Evolutionary conservation across 1,284 basidiomycete species (phyloP), one percentile per base, ranked within the genome.

Genomic region (Naganishia albida): DNA sequence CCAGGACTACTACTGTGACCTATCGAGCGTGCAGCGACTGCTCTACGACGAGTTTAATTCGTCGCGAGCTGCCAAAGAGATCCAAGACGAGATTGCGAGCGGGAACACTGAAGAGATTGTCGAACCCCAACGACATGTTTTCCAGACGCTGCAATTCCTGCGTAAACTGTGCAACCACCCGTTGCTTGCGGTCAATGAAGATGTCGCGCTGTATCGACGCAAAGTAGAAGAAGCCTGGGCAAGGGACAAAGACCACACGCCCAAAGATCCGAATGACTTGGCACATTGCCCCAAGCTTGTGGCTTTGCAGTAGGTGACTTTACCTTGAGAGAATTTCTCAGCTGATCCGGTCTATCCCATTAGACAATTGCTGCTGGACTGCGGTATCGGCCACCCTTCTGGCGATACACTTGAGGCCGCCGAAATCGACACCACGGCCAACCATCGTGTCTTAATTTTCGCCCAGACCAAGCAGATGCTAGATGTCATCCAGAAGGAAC

Each of bases 391-490:
- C 15, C 71, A 74, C 8, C 76, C 78, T n/a, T 28, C 39, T 13
- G 86, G 53, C 26, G 70, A 87, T 50, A 43, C 65, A 2, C 70
- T 71, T 26, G 71, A 65, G 34, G 62, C 68, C 7, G 75, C 72
- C 12, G 74, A 74, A 7, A 71, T 75, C 16, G 75, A 77, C 39
- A 73, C 80, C 43, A 89, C 94, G 73, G 91, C 93, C 18, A 93
- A 96, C 73, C 96, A 99, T 76, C 91, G 96, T 40, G 94, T 97
- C 53, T 85, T 99, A 70, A 95, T 99, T 75, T 99, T 99, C 81
- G 99, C 95, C 76, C 96, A 99, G 80, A 91, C 97, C 85, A 96
- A 96, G 76, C 91, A 93, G 75, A 99, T 99, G 96, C 85, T 99
- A 50, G 92, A 99, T 77, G 90, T 99, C 74, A 96, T 99, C 74